Conservation (phyloP, 805 yeast species). For the Scheffersomyces ergatensis region DNA sequence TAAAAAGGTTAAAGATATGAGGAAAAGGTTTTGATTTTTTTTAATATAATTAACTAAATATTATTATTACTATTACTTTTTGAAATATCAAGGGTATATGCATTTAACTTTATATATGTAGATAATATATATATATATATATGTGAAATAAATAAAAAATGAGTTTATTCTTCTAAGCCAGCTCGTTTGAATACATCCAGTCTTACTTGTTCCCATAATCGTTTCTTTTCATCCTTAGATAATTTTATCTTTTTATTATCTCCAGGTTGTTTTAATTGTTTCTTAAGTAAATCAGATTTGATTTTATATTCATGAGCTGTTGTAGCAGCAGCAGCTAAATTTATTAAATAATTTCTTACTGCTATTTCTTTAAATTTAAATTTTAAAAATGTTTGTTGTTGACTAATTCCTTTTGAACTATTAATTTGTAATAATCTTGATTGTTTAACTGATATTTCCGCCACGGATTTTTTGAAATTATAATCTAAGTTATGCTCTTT, state of each 20-base stretch:
- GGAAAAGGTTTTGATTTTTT: conserved; percentile 44
- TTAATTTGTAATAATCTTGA: conserved; percentile 40
- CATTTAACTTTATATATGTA: background rate
- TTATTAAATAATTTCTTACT: conserved; percentile 48
- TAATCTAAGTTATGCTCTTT: conserved; percentile 46
- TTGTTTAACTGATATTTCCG: conserved; percentile 48
- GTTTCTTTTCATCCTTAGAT: conserved; percentile 39
- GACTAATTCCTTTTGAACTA: conserved; percentile 16
- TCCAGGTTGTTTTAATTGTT: conserved; percentile 20
- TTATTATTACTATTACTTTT: background rate
- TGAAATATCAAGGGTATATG: background rate
- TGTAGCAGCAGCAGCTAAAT: conserved; percentile 53
- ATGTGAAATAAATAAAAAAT: too few relatives aligned
- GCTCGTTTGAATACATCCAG: conserved; percentile 51
- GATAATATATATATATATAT: background rate
- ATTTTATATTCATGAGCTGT: conserved; percentile 50
- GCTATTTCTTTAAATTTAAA: conserved; percentile 45
- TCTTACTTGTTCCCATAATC: conserved; percentile 48
- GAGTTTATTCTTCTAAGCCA: conserved; percentile 21
- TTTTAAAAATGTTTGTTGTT: conserved; percentile 27
- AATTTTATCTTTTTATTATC: conserved; percentile 24
- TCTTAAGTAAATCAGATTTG: conserved; percentile 32
- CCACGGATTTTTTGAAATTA: conserved; percentile 45
- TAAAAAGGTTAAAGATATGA: conserved; percentile 59
- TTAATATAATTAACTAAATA: background rate